Conservation (phyloP, 805 yeast genomes). For the Wickerhamiella occidentalis region DNA sequence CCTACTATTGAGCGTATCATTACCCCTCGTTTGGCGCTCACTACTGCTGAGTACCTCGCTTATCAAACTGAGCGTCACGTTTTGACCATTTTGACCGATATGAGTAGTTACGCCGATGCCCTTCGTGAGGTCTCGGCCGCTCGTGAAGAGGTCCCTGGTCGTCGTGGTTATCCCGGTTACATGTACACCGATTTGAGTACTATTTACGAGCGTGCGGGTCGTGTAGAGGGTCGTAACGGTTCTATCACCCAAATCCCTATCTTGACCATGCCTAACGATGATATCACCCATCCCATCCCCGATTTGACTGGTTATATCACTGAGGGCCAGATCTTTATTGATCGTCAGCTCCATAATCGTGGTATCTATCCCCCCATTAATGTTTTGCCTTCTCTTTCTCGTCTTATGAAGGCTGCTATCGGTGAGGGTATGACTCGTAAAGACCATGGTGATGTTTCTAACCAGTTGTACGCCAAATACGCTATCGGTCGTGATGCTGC, state of each 20-base stretch:
- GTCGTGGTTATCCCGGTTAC: constrained; percentile 99
- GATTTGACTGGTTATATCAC: constrained; percentile 99
- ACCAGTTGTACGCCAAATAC: constrained; percentile 96
- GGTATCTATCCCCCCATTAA: constrained; percentile 99
- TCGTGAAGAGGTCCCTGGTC: constrained; percentile 99
- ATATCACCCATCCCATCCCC: constrained; percentile 98
- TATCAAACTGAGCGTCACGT: constrained; percentile 99
- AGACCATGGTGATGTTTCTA: constrained; percentile 98
- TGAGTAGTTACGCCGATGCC: constrained; percentile 99
- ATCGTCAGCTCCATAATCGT: constrained; percentile 89
- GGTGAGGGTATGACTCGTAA: constrained; percentile 99
- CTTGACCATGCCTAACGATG: constrained; percentile 99
- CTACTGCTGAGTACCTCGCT: constrained; percentile 97
- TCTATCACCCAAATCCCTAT: constrained; percentile 98
- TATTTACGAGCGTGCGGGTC: constrained; percentile 98
- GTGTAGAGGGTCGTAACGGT: constrained; percentile 99
- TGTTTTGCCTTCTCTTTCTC: constrained; percentile 91
- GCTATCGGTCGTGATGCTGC: constrained; percentile 99
- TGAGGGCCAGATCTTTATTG: constrained; percentile 96
- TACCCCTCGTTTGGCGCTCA: constrained; percentile 96
- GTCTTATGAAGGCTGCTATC: constrained; percentile 98
- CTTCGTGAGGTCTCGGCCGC: constrained; percentile 99
- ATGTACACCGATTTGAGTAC: constrained; percentile 99
- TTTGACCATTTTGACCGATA: constrained; percentile 92
- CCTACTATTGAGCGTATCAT: constrained; percentile 99